Evolutionary conservation across 139 green algal species (phyloP).

Genomic region (Axilococcus clingmanii): DNA sequence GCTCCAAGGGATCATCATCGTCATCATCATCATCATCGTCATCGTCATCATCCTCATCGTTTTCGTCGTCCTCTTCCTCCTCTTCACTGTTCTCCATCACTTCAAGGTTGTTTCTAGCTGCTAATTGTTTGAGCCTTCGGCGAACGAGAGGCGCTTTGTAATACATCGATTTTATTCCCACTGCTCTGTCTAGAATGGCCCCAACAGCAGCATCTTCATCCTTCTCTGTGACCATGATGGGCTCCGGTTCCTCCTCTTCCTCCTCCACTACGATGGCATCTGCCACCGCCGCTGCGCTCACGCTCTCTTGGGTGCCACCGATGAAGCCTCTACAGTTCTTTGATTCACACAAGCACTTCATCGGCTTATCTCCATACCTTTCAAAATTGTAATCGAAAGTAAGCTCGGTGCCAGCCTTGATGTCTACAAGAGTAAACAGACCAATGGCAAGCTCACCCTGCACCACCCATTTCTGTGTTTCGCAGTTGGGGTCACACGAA

Average conservation of each 20-base stretch:
- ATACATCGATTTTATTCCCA: constrained; percentile 36
- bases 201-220: constrained; percentile 50
- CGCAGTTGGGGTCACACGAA: constrained; percentile 93
- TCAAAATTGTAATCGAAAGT: constrained; percentile 99
- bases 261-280: constrained; percentile 1
- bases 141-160: constrained; percentile 6
- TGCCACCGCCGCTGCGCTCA: neutral
- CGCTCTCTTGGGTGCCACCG: constrained; percentile 45
- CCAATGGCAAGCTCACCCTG: constrained; percentile 92
- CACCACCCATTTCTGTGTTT: constrained; percentile 98
- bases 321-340: constrained; percentile 69
- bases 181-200: constrained; percentile 54
- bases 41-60: constrained; percentile 21
- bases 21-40: neutral
- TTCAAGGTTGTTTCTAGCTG: neutral
- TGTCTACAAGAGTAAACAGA: constrained; percentile 65
- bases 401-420: constrained; percentile 72
- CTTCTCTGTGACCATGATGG: constrained; percentile 59
- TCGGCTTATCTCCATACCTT: constrained; percentile 79
- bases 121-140: neutral
- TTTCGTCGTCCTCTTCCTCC: too few species aligned
- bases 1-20: neutral
- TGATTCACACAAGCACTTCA: constrained; percentile 53
- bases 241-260: constrained; percentile 48
- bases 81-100: neutral